Conservation (phyloP, 805 yeast species). For the Ogataea thermomethanolica region DNA sequence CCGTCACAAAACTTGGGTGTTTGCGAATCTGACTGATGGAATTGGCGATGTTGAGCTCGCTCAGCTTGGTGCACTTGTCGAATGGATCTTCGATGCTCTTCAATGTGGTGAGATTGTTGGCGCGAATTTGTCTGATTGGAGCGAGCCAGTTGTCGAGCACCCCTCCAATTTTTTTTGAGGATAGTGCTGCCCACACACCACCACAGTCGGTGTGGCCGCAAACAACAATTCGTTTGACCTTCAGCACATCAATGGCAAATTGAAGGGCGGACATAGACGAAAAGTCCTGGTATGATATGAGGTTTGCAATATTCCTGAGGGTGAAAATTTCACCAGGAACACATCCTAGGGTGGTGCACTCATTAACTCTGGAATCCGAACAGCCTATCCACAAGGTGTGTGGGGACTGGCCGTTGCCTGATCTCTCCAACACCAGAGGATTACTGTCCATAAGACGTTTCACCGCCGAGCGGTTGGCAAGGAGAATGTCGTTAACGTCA, state of each 20-base stretch:
- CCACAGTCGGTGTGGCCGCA: constrained; percentile 98
- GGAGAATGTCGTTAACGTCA: constrained; percentile 44
- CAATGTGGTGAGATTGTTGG: constrained; percentile 50
- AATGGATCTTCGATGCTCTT: constrained; percentile 47
- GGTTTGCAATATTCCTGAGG: constrained; percentile 83
- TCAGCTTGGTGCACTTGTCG: constrained; percentile 56
- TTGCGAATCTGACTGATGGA: constrained; percentile 66
- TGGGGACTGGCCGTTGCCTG: constrained; percentile 85
- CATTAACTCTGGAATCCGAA: constrained; percentile 88
- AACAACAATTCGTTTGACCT: constrained; percentile 75
- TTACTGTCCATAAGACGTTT: constrained; percentile 46
- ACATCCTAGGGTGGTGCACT: constrained; percentile 65
- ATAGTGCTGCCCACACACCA: constrained; percentile 79
- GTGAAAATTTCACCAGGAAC: constrained; percentile 90
- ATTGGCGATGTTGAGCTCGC: constrained; percentile 70
- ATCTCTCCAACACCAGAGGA: constrained; percentile 57
- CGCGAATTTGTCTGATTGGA: constrained; percentile 66
- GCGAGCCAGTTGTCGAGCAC: constrained; percentile 70
- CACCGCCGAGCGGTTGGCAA: constrained; percentile 44
- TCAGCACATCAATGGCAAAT: constrained; percentile 80
- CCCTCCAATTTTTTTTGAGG: constrained; percentile 61
- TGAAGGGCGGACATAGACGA: constrained; percentile 77
- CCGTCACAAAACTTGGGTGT: constrained; percentile 66
- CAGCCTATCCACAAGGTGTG: constrained; percentile 94
- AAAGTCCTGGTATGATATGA: constrained; percentile 66